These are phyloP conservation scores for Artemisia tridentata DNA, from an alignment of 129 eudicot genomes.

Conservation along the genomic window DNA sequence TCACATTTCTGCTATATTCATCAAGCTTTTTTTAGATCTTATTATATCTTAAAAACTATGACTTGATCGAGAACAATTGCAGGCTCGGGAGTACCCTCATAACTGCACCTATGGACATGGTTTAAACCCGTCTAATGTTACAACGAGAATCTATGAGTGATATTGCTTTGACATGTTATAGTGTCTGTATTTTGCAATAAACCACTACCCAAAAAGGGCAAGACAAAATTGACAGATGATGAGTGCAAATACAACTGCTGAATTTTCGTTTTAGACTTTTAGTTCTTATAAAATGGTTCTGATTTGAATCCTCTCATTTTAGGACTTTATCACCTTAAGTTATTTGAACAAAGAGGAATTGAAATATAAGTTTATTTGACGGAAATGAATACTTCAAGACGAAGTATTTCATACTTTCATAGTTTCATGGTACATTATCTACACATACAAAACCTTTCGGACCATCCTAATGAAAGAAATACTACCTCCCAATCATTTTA, in stretches of 20 bases:
- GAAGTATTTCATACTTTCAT: slow-evolving; percentile 47
- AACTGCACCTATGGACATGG: slow-evolving; percentile 81
- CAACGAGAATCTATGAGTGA: too few relatives aligned
- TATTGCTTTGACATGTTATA: too few relatives aligned
- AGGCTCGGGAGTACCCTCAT: slow-evolving; percentile 70
- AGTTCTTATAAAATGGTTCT: background rate
- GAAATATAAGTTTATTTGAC: slow-evolving; percentile 20
- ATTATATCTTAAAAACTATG: background rate
- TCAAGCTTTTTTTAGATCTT: background rate
- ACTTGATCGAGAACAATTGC: slow-evolving; percentile 74
- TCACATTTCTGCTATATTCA: background rate
- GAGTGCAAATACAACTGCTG: background rate
- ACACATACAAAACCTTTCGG: slow-evolving; percentile 27
- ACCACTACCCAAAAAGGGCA: too few relatives aligned
- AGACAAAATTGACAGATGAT: too few relatives aligned
- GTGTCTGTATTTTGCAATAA: too few relatives aligned
- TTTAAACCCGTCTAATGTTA: too few relatives aligned
- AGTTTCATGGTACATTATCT: slow-evolving; percentile 24
- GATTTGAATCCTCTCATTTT: background rate
- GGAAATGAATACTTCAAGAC: slow-evolving; percentile 58
- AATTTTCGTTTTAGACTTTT: background rate
- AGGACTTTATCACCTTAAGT: background rate
- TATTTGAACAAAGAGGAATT: background rate
- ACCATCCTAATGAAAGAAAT: slow-evolving; percentile 7
- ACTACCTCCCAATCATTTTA: slow-evolving; percentile 16